Conservation (phyloP, 768 basidiomycete genomes). For the Pleurotus ostreatus region DNA sequence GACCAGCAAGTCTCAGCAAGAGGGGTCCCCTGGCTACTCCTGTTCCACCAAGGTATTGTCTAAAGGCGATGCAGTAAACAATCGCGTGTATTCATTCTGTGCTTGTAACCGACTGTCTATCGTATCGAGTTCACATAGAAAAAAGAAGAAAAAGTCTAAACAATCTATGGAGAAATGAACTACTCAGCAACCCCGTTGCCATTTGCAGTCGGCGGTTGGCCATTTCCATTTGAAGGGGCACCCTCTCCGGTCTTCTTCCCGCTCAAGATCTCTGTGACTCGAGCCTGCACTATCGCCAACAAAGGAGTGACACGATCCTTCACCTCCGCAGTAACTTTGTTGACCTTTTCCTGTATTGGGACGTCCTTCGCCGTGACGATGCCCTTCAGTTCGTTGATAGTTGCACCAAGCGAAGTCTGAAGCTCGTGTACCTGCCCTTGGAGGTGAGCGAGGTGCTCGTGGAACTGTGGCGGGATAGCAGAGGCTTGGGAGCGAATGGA, state of each 20-base stretch:
- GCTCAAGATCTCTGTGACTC: constrained; percentile 32
- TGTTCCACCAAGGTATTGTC: no score
- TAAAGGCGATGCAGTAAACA: no score
- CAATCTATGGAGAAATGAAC: no score
- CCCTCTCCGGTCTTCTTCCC: not conserved
- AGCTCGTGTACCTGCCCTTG: constrained; percentile 57
- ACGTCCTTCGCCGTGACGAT: constrained; percentile 53
- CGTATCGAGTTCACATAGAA: no score
- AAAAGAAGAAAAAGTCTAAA: no score
- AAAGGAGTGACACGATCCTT: constrained; percentile 58
- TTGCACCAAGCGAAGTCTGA: constrained; percentile 35
- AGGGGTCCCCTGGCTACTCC: no score
- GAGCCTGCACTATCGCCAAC: constrained; percentile 46
- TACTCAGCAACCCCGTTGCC: not conserved
- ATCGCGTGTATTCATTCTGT: no score
- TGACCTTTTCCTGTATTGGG: constrained; percentile 59
- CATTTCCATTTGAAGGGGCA: not conserved
- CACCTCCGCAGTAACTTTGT: constrained; percentile 53
- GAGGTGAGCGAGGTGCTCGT: constrained; percentile 56
- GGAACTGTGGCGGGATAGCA: constrained; percentile 42
- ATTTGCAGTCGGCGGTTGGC: not conserved
- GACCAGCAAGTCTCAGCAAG: no score
- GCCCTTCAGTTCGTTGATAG: constrained; percentile 47
- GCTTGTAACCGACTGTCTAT: no score
- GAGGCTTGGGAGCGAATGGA: constrained; percentile 31